Percentiles rank a stretch among this genome's conserved stretches.
phyloP scores from a whole-genome alignment of 257 asterid species.

The Nicotiana sylvestris region DNA sequence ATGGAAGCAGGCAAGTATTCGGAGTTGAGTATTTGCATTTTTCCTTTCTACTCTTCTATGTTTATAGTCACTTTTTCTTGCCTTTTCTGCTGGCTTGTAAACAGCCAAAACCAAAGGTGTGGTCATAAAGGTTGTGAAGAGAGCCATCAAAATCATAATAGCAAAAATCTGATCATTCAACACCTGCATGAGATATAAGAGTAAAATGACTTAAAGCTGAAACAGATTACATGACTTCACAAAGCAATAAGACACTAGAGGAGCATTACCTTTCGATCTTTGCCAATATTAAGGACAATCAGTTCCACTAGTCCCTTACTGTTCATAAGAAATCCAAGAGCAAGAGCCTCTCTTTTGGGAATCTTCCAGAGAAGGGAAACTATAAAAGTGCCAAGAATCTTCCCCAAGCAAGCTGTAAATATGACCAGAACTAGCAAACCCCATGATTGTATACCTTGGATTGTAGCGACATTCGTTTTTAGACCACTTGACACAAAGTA shows the following conservation, averaged over 20 bases:
- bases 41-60: slow-evolving; percentile 37
- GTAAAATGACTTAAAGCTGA: background rate
- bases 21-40: slow-evolving; percentile 28
- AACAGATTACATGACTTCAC: background rate
- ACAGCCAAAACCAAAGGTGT: slow-evolving; percentile 47
- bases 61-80: slow-evolving; percentile 23
- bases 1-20: slow-evolving; percentile 48
- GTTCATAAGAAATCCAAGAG: slow-evolving; percentile 84
- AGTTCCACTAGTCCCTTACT: slow-evolving; percentile 76
- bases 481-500: slow-evolving; percentile 84
- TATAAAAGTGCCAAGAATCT: slow-evolving; percentile 56
- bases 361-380: slow-evolving; percentile 50
- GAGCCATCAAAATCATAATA: slow-evolving; percentile 59
- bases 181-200: slow-evolving; percentile 27
- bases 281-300: slow-evolving; percentile 85
- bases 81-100: slow-evolving; percentile 46
- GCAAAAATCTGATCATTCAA: slow-evolving; percentile 62
- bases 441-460: slow-evolving; percentile 72
- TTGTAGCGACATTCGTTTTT: slow-evolving; percentile 73
- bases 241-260: background rate
- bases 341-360: slow-evolving; percentile 55
- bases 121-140: slow-evolving; percentile 57
- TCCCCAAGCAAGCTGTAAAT: slow-evolving; percentile 69
- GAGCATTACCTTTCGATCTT: slow-evolving; percentile 58
- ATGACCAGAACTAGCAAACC: slow-evolving; percentile 69